Conservation (phyloP, 768 basidiomycete species). For the Suillus clintonianus region DNA sequence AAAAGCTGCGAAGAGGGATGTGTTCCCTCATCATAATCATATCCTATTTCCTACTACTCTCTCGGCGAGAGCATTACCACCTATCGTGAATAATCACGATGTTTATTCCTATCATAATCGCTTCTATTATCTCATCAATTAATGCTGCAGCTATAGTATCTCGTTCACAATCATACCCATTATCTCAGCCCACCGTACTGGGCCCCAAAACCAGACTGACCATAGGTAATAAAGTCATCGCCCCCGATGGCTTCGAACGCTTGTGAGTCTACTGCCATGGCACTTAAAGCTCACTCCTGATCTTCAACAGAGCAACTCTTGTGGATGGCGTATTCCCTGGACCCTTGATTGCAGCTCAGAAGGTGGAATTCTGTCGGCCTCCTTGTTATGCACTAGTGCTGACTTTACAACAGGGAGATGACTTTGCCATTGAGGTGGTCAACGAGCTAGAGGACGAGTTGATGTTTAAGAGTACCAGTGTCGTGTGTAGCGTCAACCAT, state of each 20-base stretch:
- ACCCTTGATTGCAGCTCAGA: slow-evolving; percentile 42
- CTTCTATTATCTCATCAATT: slow-evolving; percentile 9
- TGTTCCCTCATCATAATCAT: not conserved
- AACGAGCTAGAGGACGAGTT: slow-evolving; percentile 44
- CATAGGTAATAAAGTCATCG: slow-evolving; percentile 40
- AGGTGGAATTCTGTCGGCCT: slow-evolving; percentile 19
- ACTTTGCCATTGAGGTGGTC: slow-evolving; percentile 46
- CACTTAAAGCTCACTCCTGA: not conserved
- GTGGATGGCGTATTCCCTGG: slow-evolving; percentile 47
- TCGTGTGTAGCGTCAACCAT: slow-evolving; percentile 37
- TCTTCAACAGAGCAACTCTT: slow-evolving; percentile 36
- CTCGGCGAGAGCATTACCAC: not conserved
- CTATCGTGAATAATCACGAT: slow-evolving; percentile 11
- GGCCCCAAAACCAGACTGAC: slow-evolving; percentile 28
- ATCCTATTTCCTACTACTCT: not conserved
- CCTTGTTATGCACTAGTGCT: not conserved
- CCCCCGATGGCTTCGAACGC: slow-evolving; percentile 50
- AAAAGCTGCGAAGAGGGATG: not conserved
- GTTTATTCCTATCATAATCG: slow-evolving; percentile 7
- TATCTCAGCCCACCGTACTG: slow-evolving; percentile 10
- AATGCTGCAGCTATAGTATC: slow-evolving; percentile 20
- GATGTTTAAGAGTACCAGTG: slow-evolving; percentile 51
- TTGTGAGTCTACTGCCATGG: slow-evolving; percentile 30
- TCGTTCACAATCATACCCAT: slow-evolving; percentile 12
- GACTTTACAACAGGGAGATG: slow-evolving; percentile 32